Conservation (phyloP, 352 stramenopile genomes). For the Phytophthora pseudosyringae region DNA sequence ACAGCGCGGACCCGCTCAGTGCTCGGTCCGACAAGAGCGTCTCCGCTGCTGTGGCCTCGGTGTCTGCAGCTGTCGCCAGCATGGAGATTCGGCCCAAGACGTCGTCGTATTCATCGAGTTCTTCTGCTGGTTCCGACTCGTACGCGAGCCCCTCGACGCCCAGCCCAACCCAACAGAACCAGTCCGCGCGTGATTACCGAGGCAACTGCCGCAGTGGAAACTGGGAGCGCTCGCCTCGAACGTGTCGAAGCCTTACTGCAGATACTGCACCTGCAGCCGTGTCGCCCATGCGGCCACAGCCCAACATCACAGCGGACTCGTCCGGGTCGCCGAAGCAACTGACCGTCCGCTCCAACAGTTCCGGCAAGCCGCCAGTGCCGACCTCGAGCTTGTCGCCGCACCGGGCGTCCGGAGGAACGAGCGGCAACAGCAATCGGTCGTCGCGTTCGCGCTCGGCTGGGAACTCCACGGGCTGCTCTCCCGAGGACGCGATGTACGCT, state of each 20-base stretch:
- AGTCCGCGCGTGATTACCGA: slow-evolving; percentile 10
- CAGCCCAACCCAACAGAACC: slow-evolving; percentile 16
- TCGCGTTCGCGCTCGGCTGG: slow-evolving; percentile 24
- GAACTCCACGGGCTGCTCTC: slow-evolving; percentile 12
- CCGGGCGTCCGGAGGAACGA: slow-evolving; percentile 6
- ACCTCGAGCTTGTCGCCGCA: slow-evolving; percentile 17
- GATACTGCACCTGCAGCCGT: slow-evolving; percentile 5
- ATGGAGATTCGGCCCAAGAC: slow-evolving; percentile 23
- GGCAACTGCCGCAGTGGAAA: slow-evolving; percentile 28
- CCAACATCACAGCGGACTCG: slow-evolving; percentile 11
- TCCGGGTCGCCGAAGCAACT: neutral
- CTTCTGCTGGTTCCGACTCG: slow-evolving; percentile 28
- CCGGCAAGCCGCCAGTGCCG: slow-evolving; percentile 25
- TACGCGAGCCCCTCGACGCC: slow-evolving; percentile 14
- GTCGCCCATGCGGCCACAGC: slow-evolving; percentile 11
- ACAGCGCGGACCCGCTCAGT: slow-evolving; percentile 21
- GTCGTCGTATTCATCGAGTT: slow-evolving; percentile 29
- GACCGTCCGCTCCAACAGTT: slow-evolving; percentile 13
- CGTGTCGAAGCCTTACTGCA: slow-evolving; percentile 3
- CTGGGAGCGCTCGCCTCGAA: slow-evolving; percentile 18
- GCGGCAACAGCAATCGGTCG: slow-evolving; percentile 15
- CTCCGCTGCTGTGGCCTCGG: slow-evolving; percentile 24
- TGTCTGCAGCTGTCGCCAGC: slow-evolving; percentile 11
- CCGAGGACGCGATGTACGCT: slow-evolving; percentile 32
- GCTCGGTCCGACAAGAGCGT: slow-evolving; percentile 19